These are phyloP conservation scores for Guyanaporus albipodus DNA, from an alignment of 768 basidiomycete species.

Conservation along the genomic window DNA sequence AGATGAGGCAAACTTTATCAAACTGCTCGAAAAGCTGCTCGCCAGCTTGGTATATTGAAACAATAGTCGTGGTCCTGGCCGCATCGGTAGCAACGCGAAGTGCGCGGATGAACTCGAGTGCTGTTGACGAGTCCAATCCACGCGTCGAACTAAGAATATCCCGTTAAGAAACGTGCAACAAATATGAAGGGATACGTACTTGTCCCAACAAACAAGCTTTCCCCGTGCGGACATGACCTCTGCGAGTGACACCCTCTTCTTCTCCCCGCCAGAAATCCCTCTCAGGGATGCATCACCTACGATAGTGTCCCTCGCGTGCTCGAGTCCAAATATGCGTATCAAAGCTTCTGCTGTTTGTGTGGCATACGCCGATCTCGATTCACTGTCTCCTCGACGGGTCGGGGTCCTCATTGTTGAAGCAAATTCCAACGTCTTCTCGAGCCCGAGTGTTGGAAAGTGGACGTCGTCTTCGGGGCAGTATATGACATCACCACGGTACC, in stretches of 20 bases:
- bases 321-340: conserved; percentile 71
- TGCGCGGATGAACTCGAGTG: conserved; percentile 68
- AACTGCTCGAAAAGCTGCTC: conserved; percentile 63
- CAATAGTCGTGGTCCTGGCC: conserved; percentile 53
- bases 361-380: conserved; percentile 29
- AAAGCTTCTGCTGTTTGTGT: conserved; percentile 39
- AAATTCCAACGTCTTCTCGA: conserved; percentile 69
- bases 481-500: conserved; percentile 74
- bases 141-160: conserved; percentile 52
- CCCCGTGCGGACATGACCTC: conserved; percentile 71
- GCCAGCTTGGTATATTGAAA: conserved; percentile 83
- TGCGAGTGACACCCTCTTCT: conserved; percentile 77
- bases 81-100: conserved; percentile 65
- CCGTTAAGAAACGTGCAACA: conserved; percentile 43
- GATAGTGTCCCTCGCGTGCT: conserved; percentile 65
- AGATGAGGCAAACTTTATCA: conserved; percentile 66
- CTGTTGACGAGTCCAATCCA: conserved; percentile 68
- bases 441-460: conserved; percentile 81
- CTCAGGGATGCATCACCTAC: conserved; percentile 79
- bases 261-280: conserved; percentile 73
- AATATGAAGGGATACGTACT: conserved; percentile 34
- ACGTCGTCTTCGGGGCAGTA: conserved; percentile 85
- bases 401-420: conserved; percentile 71
- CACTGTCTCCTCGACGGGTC: conserved; percentile 19
- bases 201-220: conserved; percentile 77